phyloP scores from a whole-genome alignment of 139 green algal genomes.

The Dunaliella primolecta region DNA sequence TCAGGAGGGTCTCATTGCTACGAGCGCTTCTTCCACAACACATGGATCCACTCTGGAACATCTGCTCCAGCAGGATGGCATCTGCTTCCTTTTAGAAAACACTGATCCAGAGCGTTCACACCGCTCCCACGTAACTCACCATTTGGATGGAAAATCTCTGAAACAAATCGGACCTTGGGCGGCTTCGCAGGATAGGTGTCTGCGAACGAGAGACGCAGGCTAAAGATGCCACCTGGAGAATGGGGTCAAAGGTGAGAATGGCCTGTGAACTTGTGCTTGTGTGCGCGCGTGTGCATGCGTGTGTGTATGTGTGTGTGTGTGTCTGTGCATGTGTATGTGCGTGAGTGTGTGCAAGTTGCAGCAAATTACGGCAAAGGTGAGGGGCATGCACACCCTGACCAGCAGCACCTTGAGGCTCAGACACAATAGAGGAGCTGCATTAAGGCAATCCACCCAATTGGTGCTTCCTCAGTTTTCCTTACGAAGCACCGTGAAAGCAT shows the following conservation, averaged over 20 bases:
- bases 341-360: no score
- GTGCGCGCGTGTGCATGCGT: not conserved
- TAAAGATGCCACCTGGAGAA: not conserved
- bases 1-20: not conserved
- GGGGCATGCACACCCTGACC: no score
- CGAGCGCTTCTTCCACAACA: not conserved
- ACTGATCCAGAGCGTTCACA: no score
- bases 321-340: no score
- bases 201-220: not conserved
- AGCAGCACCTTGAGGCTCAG: no score
- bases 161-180: conserved; percentile 5
- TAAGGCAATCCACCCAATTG: no score
- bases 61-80: not conserved
- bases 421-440: no score
- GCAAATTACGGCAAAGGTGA: no score
- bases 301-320: not conserved
- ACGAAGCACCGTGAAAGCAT: no score
- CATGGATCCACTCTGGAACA: not conserved
- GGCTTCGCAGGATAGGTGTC: not conserved
- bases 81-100: not conserved
- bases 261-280: not conserved
- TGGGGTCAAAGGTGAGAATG: not conserved
- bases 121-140: conserved; percentile 32
- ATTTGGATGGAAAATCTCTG: conserved; percentile 75
- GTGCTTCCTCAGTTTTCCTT: no score